These are phyloP conservation scores for Torulaspora indica DNA, from an alignment of 805 yeast species.

Conservation along the genomic window DNA sequence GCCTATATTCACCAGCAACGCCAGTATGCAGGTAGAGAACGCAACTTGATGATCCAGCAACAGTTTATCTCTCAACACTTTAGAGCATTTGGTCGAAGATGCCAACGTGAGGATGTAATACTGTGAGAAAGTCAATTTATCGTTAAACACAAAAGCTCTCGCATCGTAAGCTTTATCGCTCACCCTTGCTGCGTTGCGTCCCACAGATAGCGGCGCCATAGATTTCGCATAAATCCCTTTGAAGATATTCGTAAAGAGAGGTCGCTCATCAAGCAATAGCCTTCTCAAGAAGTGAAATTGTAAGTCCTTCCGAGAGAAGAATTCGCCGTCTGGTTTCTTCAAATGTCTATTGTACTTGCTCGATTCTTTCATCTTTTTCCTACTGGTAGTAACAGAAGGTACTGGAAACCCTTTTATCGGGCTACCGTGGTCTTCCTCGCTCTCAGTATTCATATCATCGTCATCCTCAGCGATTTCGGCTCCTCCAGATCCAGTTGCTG, in stretches of 20 bases:
- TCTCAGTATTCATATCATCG: slow-evolving; percentile 12
- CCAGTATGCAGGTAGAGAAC: slow-evolving; percentile 70
- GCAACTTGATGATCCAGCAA: slow-evolving; percentile 58
- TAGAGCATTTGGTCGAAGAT: slow-evolving; percentile 76
- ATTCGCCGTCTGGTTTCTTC: slow-evolving; percentile 89
- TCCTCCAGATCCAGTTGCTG: background rate
- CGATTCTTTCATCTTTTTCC: slow-evolving; percentile 23
- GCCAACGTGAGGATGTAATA: slow-evolving; percentile 77
- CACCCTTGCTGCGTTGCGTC: slow-evolving; percentile 31
- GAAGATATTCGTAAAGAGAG: slow-evolving; percentile 65
- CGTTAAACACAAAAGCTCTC: slow-evolving; percentile 35
- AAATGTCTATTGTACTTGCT: slow-evolving; percentile 46
- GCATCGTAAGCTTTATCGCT: slow-evolving; percentile 38
- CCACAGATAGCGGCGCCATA: slow-evolving; percentile 34
- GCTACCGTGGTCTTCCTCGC: slow-evolving; percentile 19
- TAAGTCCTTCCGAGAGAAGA: slow-evolving; percentile 82
- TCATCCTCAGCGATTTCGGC: slow-evolving; percentile 9
- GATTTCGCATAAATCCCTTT: slow-evolving; percentile 38
- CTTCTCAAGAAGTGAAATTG: slow-evolving; percentile 71
- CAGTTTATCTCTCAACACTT: slow-evolving; percentile 73
- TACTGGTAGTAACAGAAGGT: slow-evolving; percentile 15
- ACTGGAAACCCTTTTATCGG: slow-evolving; percentile 13
- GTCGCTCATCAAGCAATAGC: slow-evolving; percentile 57
- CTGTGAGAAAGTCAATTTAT: slow-evolving; percentile 72
- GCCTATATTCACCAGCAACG: slow-evolving; percentile 85